Evolutionary conservation across 768 basidiomycete species (phyloP).

Genomic region (Serendipita sp.): DNA sequence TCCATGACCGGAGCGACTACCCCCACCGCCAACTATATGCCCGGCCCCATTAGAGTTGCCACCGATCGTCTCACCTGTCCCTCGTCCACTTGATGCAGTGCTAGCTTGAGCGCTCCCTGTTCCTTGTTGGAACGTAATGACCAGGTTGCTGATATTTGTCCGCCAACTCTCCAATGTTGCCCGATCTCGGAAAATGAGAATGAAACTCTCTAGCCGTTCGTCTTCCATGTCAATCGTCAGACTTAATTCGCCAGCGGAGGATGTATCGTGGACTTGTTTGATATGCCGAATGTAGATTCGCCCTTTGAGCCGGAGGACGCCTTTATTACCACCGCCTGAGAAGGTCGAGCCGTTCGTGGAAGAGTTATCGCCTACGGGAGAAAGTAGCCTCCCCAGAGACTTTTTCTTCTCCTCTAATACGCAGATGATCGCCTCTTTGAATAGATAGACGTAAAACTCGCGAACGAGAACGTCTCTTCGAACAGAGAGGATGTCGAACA

Average conservation of each 20-base stretch:
- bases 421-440: slow-evolving; percentile 95
- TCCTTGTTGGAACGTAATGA: slow-evolving; percentile 43
- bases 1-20: slow-evolving; percentile 23
- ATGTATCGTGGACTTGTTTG: slow-evolving; percentile 69
- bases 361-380: slow-evolving; percentile 28
- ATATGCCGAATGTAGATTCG: slow-evolving; percentile 94
- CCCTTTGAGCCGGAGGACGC: slow-evolving; percentile 81
- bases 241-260: slow-evolving; percentile 67
- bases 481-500: slow-evolving; percentile 84
- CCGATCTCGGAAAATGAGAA: slow-evolving; percentile 86
- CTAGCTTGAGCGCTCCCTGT: slow-evolving; percentile 17
- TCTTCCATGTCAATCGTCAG: slow-evolving; percentile 98
- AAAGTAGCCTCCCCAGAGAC: slow-evolving; percentile 56
- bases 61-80: background rate
- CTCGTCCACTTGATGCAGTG: background rate
- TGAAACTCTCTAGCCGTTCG: slow-evolving; percentile 82
- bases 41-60: background rate
- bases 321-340: slow-evolving; percentile 28
- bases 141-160: slow-evolving; percentile 61
- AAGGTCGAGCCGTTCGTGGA: slow-evolving; percentile 37
- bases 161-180: slow-evolving; percentile 83
- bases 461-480: slow-evolving; percentile 78
- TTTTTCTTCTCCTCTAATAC: slow-evolving; percentile 94
- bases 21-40: slow-evolving; percentile 19
- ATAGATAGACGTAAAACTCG: slow-evolving; percentile 93